Evolutionary conservation across 257 asterid genomes (phyloP), one percentile per base, ranked within the genome.

Genomic region (Paraleonurus japonicus): DNA sequence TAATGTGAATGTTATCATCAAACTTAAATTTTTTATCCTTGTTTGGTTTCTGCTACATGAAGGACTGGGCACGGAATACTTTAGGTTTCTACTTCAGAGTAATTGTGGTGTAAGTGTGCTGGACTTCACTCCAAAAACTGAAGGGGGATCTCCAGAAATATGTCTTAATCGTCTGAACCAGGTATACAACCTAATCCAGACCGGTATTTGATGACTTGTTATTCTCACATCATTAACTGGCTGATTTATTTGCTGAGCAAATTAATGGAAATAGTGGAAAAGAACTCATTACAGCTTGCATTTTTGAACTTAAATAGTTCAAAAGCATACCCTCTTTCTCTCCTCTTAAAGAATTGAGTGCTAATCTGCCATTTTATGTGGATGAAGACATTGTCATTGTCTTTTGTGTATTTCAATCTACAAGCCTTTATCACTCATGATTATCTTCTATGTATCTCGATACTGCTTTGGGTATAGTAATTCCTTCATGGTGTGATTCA

Each of bases 101-200:
- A 94, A 94, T 57, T 91, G 97, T 62, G 98, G 98, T 3, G 95
- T 89, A 27, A 94, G 97, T 73, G 97, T 94, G 70, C 72, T 94
- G 87, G 96, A 94, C 76, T 89, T 94, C 84, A 87, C 88, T 32
- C 98, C 97, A 57, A 86, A 80, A 24, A 83, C 91, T 17, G 90
- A 87, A 39, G 87, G 90, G 12, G 85, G 82, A 2, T 75, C 88
- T 61, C 89, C 87, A 0, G 76, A 71, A 30, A 86, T 91, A 73
- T 87, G 96, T 72, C 88, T 94, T 60, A 94, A 91, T 82, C 97
- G 97, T 53, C 83, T 94, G 75, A 94, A 94, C 73, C 98, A 94
- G 96, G 98, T 89, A 72, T 22, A 30, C 67, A 30, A 53, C 69
- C 39, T 61, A n/a, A 28, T 48, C 35, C 4, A 20, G 57, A 28